These are phyloP conservation scores for Chlamydomonas applanata DNA, from an alignment of 139 green algal species.

Conservation along the genomic window DNA sequence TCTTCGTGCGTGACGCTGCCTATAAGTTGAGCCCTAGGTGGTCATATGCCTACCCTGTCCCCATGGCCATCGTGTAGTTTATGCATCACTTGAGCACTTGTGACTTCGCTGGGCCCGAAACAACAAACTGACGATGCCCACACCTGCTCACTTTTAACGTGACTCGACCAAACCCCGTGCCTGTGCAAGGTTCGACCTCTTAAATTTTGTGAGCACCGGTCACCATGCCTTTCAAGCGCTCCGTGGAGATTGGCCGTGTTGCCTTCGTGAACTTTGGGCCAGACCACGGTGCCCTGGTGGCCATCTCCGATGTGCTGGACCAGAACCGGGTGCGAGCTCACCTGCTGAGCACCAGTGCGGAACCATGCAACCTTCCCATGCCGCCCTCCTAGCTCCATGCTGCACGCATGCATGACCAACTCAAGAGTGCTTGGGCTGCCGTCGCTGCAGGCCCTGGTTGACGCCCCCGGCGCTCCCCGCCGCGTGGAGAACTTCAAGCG, in stretches of 20 bases:
- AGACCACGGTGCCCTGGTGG: slow-evolving; percentile 83
- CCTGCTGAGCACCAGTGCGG: background rate
- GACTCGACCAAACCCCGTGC: too few relatives aligned
- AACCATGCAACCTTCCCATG: background rate
- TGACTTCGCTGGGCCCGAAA: too few relatives aligned
- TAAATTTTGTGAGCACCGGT: background rate
- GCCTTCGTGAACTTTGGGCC: slow-evolving; percentile 87
- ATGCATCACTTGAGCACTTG: too few relatives aligned
- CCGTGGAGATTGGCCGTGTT: slow-evolving; percentile 95
- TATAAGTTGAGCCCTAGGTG: too few relatives aligned
- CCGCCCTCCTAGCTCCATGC: background rate
- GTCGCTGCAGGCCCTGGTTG: slow-evolving; percentile 82
- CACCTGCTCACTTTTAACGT: too few relatives aligned
- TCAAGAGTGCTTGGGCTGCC: background rate
- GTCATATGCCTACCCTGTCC: too few relatives aligned
- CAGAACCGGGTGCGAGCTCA: slow-evolving; percentile 82
- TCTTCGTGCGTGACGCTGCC: too few relatives aligned
- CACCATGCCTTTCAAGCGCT: slow-evolving; percentile 86
- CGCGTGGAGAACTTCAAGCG: slow-evolving; percentile 89
- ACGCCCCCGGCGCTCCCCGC: slow-evolving; percentile 73
- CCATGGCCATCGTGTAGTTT: too few relatives aligned
- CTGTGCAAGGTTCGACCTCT: too few relatives aligned
- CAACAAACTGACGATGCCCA: too few relatives aligned
- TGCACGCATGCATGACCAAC: background rate
- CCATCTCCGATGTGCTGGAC: slow-evolving; percentile 90